Conservation (phyloP, 768 basidiomycete species). For the Boletus sp. region DNA sequence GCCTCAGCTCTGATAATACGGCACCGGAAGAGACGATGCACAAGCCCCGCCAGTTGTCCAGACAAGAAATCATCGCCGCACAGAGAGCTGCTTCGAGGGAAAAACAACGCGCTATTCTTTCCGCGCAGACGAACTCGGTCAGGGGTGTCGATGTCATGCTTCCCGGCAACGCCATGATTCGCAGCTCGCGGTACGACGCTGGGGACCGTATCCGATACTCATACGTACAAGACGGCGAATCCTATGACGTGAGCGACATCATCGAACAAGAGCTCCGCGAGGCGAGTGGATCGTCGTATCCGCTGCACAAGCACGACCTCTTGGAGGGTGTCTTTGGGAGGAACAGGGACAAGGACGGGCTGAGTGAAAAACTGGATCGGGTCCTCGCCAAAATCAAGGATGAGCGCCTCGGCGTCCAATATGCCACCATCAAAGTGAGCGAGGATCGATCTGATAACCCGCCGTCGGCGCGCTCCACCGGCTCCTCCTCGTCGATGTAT, state of each 20-base stretch:
- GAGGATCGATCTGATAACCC: slow-evolving; percentile 23
- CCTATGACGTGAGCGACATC: slow-evolving; percentile 90
- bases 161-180: slow-evolving; percentile 79
- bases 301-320: slow-evolving; percentile 49
- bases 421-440: slow-evolving; percentile 1
- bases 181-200: slow-evolving; percentile 72
- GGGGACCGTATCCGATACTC: slow-evolving; percentile 86
- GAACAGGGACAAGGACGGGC: slow-evolving; percentile 56
- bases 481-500: slow-evolving; percentile 50
- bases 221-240: slow-evolving; percentile 90
- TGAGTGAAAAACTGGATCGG: slow-evolving; percentile 68
- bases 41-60: slow-evolving; percentile 47
- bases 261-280: slow-evolving; percentile 86
- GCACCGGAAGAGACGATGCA: slow-evolving; percentile 29
- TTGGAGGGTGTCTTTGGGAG: slow-evolving; percentile 62
- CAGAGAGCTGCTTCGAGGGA: slow-evolving; percentile 85
- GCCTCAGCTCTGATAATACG: slow-evolving; percentile 47
- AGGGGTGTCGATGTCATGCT: slow-evolving; percentile 88
- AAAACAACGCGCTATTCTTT: slow-evolving; percentile 81
- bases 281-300: slow-evolving; percentile 31
- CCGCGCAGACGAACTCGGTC: slow-evolving; percentile 77
- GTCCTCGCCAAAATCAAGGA: slow-evolving; percentile 74
- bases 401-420: slow-evolving; percentile 44
- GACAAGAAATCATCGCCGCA: slow-evolving; percentile 90
- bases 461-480: slow-evolving; percentile 26